These are phyloP conservation scores for Phialemonium atrogriseum DNA, from an alignment of 2,329 filamentous ascomycete species.

Conservation along the genomic window DNA sequence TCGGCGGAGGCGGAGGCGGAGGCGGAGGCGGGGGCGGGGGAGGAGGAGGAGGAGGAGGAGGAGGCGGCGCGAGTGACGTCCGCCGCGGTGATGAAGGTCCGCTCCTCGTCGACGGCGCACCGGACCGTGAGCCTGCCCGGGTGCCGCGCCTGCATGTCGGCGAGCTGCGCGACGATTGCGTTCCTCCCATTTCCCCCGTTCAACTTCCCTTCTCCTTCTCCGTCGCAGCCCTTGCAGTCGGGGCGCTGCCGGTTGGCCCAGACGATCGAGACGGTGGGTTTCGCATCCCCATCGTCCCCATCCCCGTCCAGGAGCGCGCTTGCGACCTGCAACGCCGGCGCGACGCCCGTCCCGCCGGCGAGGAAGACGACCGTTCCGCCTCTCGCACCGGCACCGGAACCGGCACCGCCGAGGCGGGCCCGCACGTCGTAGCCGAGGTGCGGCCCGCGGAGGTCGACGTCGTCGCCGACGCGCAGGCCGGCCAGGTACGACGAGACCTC, in stretches of 20 bases:
- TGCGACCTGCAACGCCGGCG: slow-evolving; percentile 77
- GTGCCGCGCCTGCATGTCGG: slow-evolving; percentile 50
- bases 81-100: slow-evolving; percentile 50
- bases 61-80: slow-evolving; percentile 31
- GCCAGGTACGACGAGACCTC: slow-evolving; percentile 82
- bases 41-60: too few relatives aligned
- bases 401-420: slow-evolving; percentile 20
- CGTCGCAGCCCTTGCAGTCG: slow-evolving; percentile 56
- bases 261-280: slow-evolving; percentile 58
- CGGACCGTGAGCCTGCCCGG: slow-evolving; percentile 53
- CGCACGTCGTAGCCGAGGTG: slow-evolving; percentile 55
- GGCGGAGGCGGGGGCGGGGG: too few relatives aligned
- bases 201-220: slow-evolving; percentile 23
- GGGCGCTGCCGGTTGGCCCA: slow-evolving; percentile 69
- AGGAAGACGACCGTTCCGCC: slow-evolving; percentile 62
- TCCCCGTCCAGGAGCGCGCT: slow-evolving; percentile 45
- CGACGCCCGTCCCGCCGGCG: slow-evolving; percentile 87
- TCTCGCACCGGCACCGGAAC: slow-evolving; percentile 16
- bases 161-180: slow-evolving; percentile 53
- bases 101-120: slow-evolving; percentile 79
- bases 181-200: slow-evolving; percentile 25
- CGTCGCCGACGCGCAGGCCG: slow-evolving; percentile 50
- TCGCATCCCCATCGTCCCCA: slow-evolving; percentile 10
- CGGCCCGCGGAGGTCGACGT: slow-evolving; percentile 72
- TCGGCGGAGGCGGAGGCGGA: too few relatives aligned